Percentiles rank a stretch among this genome's conserved stretches.
Evolutionary conservation across 257 asterid genomes (phyloP).

Genomic region (Verbena officinalis): DNA sequence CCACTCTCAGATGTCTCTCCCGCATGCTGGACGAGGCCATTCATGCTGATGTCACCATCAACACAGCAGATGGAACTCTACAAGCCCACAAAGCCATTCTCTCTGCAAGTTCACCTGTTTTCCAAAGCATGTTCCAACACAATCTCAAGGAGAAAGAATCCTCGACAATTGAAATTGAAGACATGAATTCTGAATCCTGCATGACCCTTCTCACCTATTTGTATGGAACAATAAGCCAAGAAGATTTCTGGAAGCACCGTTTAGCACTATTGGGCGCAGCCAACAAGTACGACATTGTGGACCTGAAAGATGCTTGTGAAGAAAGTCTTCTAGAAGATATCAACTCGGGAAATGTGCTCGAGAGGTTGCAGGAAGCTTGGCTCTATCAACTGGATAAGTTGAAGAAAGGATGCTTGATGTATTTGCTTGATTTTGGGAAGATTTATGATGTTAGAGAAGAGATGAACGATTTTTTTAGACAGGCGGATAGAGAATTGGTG

Average conservation of each 20-base stretch:
- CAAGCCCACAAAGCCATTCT: conserved; percentile 83
- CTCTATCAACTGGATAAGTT: conserved; percentile 75
- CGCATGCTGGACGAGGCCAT: conserved; percentile 81
- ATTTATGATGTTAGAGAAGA: conserved; percentile 85
- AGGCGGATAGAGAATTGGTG: conserved; percentile 76
- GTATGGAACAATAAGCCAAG: conserved; percentile 83
- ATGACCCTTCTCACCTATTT: conserved; percentile 72
- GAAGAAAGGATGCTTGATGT: conserved; percentile 87
- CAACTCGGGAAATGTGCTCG: conserved; percentile 82
- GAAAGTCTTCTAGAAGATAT: conserved; percentile 90
- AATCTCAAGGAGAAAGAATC: conserved; percentile 89
- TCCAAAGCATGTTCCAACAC: conserved; percentile 87
- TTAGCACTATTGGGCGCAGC: conserved; percentile 80
- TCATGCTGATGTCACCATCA: conserved; percentile 77
- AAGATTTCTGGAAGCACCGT: conserved; percentile 92
- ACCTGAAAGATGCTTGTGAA: conserved; percentile 84
- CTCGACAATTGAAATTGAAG: conserved; percentile 74
- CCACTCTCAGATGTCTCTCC: conserved; percentile 71
- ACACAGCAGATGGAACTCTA: conserved; percentile 70
- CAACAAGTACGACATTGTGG: conserved; percentile 80
- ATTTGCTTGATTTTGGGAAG: conserved; percentile 89
- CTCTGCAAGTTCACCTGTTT: conserved; percentile 86
- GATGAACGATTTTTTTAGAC: conserved; percentile 64
- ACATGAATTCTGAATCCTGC: conserved; percentile 87
- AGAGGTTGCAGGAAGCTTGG: conserved; percentile 95